These are phyloP conservation scores for Musa schizocarpa DNA, from an alignment of 176 grass and related monocot genomes.

Conservation along the genomic window DNA sequence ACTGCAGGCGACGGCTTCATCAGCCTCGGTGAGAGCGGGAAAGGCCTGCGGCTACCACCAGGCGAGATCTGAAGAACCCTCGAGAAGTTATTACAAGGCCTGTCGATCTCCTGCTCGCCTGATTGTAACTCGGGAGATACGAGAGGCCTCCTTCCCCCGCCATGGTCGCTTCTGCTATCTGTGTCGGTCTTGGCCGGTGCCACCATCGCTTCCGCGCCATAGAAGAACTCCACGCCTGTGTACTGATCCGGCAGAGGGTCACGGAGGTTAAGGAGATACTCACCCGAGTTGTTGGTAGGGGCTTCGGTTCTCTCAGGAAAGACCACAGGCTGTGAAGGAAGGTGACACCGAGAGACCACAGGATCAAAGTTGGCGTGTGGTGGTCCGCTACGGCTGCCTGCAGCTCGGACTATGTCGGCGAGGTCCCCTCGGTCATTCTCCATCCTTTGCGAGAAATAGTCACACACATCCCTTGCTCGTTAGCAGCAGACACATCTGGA, in stretches of 20 bases:
- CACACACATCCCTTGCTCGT: slow-evolving; percentile 36
- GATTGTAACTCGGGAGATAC: too few relatives aligned
- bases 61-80: slow-evolving; percentile 22
- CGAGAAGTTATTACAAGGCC: background rate
- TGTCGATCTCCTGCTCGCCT: background rate
- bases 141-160: too few relatives aligned
- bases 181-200: too few relatives aligned
- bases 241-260: background rate
- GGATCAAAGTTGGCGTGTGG: background rate
- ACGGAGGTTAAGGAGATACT: too few relatives aligned
- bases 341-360: background rate
- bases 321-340: background rate
- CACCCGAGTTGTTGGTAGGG: background rate
- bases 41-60: slow-evolving; percentile 8
- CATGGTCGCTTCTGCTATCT: too few relatives aligned
- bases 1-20: background rate
- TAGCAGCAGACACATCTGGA: background rate
- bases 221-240: background rate
- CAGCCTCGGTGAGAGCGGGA: slow-evolving; percentile 36
- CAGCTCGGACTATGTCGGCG: slow-evolving; percentile 26
- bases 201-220: background rate
- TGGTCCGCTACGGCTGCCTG: background rate
- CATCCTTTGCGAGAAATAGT: slow-evolving; percentile 60
- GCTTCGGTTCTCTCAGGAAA: too few relatives aligned
- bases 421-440: slow-evolving; percentile 15